Evolutionary conservation across 129 eudicot genomes (phyloP).

Genomic region (Chrysanthemum seticuspe): DNA sequence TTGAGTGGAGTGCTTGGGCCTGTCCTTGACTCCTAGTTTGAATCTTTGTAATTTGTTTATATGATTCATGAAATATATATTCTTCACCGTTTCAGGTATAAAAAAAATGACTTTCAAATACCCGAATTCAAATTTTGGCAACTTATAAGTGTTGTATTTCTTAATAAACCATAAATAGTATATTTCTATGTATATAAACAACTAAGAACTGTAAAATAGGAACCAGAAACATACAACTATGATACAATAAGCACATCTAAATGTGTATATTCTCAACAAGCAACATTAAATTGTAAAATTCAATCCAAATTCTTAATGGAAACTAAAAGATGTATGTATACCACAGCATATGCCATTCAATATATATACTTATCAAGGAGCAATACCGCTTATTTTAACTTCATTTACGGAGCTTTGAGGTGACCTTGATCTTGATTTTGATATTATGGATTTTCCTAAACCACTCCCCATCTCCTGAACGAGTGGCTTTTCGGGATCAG

Average conservation of each 20-base stretch:
- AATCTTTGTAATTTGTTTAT: too few species aligned
- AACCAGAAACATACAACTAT: too few species aligned
- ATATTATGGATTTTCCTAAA: conserved; percentile 5
- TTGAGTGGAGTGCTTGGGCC: too few species aligned
- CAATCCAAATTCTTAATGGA: background rate
- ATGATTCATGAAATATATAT: too few species aligned
- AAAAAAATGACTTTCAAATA: too few species aligned
- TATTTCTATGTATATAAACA: too few species aligned
- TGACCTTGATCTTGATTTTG: conserved; percentile 7
- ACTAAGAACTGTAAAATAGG: too few species aligned
- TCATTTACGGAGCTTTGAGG: conserved; percentile 6
- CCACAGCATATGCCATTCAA: background rate
- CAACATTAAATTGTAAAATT: background rate
- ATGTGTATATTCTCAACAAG: background rate
- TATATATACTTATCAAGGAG: conserved; percentile 7
- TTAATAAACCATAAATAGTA: too few species aligned
- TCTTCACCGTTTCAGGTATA: too few species aligned
- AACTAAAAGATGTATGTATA: background rate
- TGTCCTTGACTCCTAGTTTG: too few species aligned
- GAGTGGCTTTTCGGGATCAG: conserved; percentile 11
- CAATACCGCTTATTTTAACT: conserved; percentile 1
- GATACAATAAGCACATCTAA: background rate
- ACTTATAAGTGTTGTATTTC: background rate
- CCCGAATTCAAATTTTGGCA: background rate
- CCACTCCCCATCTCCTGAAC: background rate